Conservation (phyloP, 208 protist species). For the Paratrypanosoma confusum region DNA sequence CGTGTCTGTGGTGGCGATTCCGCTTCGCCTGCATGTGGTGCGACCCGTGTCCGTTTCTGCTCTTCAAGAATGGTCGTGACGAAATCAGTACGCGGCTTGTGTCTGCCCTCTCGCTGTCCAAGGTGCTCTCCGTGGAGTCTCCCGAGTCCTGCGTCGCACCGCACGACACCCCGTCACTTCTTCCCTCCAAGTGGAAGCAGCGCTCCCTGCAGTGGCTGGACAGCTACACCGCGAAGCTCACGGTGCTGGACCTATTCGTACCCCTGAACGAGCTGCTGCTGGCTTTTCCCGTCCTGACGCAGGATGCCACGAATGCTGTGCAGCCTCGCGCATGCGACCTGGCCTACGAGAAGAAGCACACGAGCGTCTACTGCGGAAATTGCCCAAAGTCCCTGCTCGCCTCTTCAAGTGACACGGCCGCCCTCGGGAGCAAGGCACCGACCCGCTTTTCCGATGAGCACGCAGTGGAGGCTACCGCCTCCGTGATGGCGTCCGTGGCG, state of each 20-base stretch:
- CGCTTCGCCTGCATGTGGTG: slow-evolving; percentile 20
- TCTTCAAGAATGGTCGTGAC: no score
- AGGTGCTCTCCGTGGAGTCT: no score
- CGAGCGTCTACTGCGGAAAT: slow-evolving; percentile 64
- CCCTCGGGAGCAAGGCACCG: no score
- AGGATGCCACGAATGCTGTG: slow-evolving; percentile 41
- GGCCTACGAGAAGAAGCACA: slow-evolving; percentile 70
- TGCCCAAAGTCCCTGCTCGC: slow-evolving; percentile 50
- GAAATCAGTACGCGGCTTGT: no score
- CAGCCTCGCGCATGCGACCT: slow-evolving; percentile 56
- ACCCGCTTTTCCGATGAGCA: no score
- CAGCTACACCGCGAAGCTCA: slow-evolving; percentile 52
- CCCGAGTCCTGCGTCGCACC: no score
- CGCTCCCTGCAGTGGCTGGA: slow-evolving; percentile 76
- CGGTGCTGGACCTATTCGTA: slow-evolving; percentile 50
- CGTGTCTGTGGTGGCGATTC: slow-evolving; percentile 72
- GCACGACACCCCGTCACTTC: no score
- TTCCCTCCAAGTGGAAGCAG: slow-evolving; percentile 75
- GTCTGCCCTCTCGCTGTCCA: no score
- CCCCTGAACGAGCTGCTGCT: slow-evolving; percentile 74
- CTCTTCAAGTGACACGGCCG: no score
- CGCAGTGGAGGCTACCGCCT: no score
- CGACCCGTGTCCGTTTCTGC: slow-evolving; percentile 12
- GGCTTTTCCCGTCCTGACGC: slow-evolving; percentile 55
- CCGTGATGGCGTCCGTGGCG: no score